phyloP scores from a whole-genome alignment of 2,329 filamentous ascomycete species.

The Diaporthe sp. region DNA sequence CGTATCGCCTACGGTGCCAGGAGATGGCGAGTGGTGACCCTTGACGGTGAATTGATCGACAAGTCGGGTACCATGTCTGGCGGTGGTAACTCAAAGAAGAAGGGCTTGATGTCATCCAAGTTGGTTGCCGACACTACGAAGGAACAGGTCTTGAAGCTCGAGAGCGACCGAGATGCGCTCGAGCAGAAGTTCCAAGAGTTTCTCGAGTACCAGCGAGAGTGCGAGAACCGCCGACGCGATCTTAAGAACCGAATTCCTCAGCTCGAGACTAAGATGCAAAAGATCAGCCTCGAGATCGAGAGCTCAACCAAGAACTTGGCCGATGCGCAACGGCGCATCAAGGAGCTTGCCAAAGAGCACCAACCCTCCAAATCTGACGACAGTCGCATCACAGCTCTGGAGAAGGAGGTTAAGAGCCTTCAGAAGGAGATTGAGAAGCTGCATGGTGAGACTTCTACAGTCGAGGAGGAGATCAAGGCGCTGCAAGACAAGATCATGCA shows the following conservation, averaged over 20 bases:
- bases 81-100: slow-evolving; percentile 91
- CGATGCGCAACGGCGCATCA: slow-evolving; percentile 86
- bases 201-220: slow-evolving; percentile 85
- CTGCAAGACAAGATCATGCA: slow-evolving; percentile 99
- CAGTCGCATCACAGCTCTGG: slow-evolving; percentile 76
- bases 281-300: slow-evolving; percentile 88
- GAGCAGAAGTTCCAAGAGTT: slow-evolving; percentile 88
- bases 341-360: slow-evolving; percentile 86
- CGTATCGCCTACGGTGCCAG: slow-evolving; percentile 95
- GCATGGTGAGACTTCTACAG: slow-evolving; percentile 85
- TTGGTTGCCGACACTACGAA: slow-evolving; percentile 88
- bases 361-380: slow-evolving; percentile 87
- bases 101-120: slow-evolving; percentile 97
- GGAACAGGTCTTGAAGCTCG: slow-evolving; percentile 90
- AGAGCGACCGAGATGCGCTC: slow-evolving; percentile 86
- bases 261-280: slow-evolving; percentile 91
- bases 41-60: slow-evolving; percentile 96
- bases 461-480: slow-evolving; percentile 92
- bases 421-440: slow-evolving; percentile 85
- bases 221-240: slow-evolving; percentile 80
- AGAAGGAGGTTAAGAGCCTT: slow-evolving; percentile 83
- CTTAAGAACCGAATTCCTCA: slow-evolving; percentile 84
- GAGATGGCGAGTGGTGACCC: slow-evolving; percentile 95
- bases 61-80: slow-evolving; percentile 99
- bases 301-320: slow-evolving; percentile 87